Percentiles rank a stretch among this genome's conserved stretches.
Conservation (phyloP, 441 rosid species). For the Erodium texanum region DNA sequence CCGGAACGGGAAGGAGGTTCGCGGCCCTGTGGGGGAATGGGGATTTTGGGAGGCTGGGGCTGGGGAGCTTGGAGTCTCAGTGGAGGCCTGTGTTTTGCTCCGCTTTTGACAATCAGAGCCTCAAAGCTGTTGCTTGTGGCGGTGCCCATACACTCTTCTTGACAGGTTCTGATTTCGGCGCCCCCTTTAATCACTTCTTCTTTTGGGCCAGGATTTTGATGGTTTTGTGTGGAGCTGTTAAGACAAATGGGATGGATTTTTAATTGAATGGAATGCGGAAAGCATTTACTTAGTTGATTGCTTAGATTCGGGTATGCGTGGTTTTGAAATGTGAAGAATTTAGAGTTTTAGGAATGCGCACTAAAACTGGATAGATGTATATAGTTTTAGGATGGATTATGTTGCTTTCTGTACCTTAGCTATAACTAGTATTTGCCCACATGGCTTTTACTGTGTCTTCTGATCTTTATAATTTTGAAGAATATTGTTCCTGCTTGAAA, state of each 20-base stretch:
- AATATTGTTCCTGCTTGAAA: background rate
- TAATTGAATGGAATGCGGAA: background rate
- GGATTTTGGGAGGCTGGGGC: slow-evolving; percentile 77
- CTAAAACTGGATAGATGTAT: background rate
- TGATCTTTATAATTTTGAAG: background rate
- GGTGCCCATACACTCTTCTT: slow-evolving; percentile 96
- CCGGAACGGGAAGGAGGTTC: slow-evolving; percentile 25
- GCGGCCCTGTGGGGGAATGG: slow-evolving; percentile 96
- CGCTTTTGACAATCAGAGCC: slow-evolving; percentile 34
- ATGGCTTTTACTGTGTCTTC: background rate
- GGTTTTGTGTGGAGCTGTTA: background rate
- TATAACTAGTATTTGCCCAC: background rate
- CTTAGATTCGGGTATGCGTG: background rate
- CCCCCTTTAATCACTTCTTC: background rate
- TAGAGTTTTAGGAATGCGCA: too few species aligned
- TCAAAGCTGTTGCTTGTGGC: slow-evolving; percentile 72
- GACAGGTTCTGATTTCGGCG: slow-evolving; percentile 38
- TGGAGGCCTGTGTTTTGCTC: slow-evolving; percentile 47
- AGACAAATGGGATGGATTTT: background rate
- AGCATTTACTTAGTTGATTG: background rate
- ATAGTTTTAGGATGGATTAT: background rate
- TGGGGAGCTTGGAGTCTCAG: slow-evolving; percentile 59
- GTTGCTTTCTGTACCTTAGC: background rate
- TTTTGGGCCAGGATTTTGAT: background rate
- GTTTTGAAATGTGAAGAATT: background rate